A percentile compares a stretch with the other conserved stretches of the same genome.
These are phyloP conservation scores for Ophiostoma ulmi DNA, from an alignment of 2,329 filamentous ascomycete species.

Conservation along the genomic window DNA sequence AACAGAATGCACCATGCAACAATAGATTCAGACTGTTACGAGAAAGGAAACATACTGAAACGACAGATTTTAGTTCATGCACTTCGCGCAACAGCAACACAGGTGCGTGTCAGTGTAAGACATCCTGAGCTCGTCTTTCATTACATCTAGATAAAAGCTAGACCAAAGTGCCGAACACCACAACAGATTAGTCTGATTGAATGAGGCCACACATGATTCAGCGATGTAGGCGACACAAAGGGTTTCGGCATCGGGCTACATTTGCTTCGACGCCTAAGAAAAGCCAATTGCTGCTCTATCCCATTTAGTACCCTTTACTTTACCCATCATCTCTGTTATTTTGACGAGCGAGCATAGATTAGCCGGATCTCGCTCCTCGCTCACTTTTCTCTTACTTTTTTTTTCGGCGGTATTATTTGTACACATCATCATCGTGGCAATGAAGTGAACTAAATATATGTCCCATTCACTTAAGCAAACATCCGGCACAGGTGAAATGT, in stretches of 20 bases:
- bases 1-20: background rate
- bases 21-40: background rate
- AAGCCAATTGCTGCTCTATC: no score
- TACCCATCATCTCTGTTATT: no score
- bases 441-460: background rate
- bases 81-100: background rate
- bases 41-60: background rate
- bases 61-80: background rate
- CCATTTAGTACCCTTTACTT: no score
- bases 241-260: no score
- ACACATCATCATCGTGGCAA: background rate
- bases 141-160: background rate
- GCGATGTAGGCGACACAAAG: background rate
- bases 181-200: background rate
- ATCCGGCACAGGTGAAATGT: background rate
- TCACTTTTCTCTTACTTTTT: background rate
- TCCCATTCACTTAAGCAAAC: background rate
- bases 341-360: background rate
- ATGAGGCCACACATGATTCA: background rate
- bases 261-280: no score
- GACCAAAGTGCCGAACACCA: background rate
- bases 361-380: background rate
- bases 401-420: background rate
- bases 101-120: constrained; percentile 1
- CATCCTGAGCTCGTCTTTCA: background rate